Conservation (phyloP, 176 grass and related monocot species). For the Guadua angustifolia region DNA sequence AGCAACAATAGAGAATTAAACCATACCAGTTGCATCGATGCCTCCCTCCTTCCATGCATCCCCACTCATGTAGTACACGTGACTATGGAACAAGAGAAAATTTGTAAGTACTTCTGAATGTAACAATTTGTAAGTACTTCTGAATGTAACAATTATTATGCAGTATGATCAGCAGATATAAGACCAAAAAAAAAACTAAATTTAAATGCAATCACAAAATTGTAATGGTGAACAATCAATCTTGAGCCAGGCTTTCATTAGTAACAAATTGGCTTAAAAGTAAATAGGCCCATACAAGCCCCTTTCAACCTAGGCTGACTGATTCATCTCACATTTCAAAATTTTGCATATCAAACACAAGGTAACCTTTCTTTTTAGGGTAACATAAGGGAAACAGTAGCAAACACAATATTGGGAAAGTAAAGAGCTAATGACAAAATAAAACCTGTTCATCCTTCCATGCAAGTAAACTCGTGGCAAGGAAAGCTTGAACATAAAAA, state of each 20-base stretch:
- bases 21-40: conserved; percentile 91
- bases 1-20: conserved; percentile 23
- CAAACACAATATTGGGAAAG: background rate
- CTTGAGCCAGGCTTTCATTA: background rate
- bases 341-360: conserved; percentile 11
- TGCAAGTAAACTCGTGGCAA: conserved; percentile 17
- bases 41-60: conserved; percentile 99
- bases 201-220: conserved; percentile 8
- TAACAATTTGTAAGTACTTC: too few relatives aligned
- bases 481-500: conserved; percentile 22
- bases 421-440: background rate
- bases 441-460: conserved; percentile 6
- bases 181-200: background rate
- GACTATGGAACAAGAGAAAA: conserved; percentile 58
- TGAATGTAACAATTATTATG: conserved; percentile 16
- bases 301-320: conserved; percentile 4
- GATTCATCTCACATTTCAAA: background rate
- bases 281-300: background rate
- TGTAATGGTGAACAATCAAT: conserved; percentile 16
- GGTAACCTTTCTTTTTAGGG: background rate
- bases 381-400: conserved; percentile 9
- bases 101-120: conserved; percentile 26
- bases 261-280: conserved; percentile 22
- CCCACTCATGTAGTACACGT: conserved; percentile 95
- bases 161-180: conserved; percentile 5